A percentile compares a stretch with the other conserved stretches of the same genome.
Conservation (phyloP, 108 stramenopile genomes). For the Stephanodiscus triporus region DNA sequence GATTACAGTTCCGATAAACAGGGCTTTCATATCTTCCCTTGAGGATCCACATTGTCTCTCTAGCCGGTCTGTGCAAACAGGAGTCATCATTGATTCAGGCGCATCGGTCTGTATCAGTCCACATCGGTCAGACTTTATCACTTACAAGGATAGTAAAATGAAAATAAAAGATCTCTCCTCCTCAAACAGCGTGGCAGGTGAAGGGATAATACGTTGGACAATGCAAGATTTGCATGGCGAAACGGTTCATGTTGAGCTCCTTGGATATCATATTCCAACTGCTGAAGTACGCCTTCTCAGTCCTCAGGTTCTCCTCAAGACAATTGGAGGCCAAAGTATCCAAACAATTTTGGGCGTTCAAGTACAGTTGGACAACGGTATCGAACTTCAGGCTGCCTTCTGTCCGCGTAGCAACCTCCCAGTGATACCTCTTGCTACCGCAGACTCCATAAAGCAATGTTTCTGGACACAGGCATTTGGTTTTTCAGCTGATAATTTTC, state of each 20-base stretch:
- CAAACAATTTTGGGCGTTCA: not conserved
- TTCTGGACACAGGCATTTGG: not conserved
- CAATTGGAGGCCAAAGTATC: not conserved
- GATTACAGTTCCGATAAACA: too few relatives aligned
- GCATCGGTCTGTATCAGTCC: too few relatives aligned
- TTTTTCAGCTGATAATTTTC: not conserved
- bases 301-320: too few relatives aligned
- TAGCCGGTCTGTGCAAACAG: too few relatives aligned
- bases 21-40: too few relatives aligned
- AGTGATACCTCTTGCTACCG: not conserved
- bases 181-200: slow-evolving; percentile 6
- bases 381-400: not conserved
- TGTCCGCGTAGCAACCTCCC: not conserved
- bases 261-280: too few relatives aligned
- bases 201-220: slow-evolving; percentile 8
- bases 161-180: slow-evolving; percentile 12
- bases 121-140: slow-evolving; percentile 9
- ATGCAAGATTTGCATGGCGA: not conserved
- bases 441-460: not conserved
- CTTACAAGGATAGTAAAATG: not conserved
- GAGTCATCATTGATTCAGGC: too few relatives aligned
- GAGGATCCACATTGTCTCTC: too few relatives aligned
- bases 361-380: not conserved
- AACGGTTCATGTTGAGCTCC: not conserved
- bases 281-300: too few relatives aligned